Percentiles rank a stretch among this genome's conserved stretches.
Evolutionary conservation across 75 land plant genomes (phyloP).

Genomic region (Pinus albicaulis): DNA sequence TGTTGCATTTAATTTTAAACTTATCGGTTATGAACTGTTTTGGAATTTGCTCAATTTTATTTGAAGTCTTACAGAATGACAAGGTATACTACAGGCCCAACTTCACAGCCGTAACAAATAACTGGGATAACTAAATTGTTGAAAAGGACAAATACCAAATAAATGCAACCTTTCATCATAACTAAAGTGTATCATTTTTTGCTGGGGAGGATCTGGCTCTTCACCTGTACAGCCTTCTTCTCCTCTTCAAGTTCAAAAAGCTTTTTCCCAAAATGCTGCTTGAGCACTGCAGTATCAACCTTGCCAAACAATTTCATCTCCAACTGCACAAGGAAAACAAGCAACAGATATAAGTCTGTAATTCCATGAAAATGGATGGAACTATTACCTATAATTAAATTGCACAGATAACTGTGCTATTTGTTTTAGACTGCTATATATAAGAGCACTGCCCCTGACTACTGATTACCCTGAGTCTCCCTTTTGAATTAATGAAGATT

Average conservation of each 20-base stretch:
- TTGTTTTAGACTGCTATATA: not conserved
- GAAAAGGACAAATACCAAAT: not conserved
- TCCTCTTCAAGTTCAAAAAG: conserved; percentile 91
- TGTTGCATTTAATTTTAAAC: too few species aligned
- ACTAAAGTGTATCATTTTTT: not conserved
- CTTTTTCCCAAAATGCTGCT: conserved; percentile 97
- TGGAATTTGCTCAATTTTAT: too few species aligned
- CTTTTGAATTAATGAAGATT: not conserved
- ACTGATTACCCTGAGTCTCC: not conserved
- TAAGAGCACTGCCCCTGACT: not conserved
- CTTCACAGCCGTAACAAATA: not conserved
- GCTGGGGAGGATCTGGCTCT: not conserved
- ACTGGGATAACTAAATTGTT: not conserved
- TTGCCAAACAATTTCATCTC: conserved; percentile 89
- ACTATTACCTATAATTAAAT: not conserved
- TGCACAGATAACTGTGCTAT: not conserved
- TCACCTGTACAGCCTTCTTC: conserved; percentile 85
- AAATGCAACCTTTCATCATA: not conserved
- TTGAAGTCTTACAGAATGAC: too few species aligned
- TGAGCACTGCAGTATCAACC: conserved; percentile 60
- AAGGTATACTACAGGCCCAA: too few species aligned
- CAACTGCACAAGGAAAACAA: conserved; percentile 45
- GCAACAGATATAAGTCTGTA: not conserved
- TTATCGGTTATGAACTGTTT: too few species aligned
- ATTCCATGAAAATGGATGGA: too few species aligned